Evolutionary conservation across 2,329 filamentous ascomycete genomes (phyloP).

Genomic region (Penicillium sp.): DNA sequence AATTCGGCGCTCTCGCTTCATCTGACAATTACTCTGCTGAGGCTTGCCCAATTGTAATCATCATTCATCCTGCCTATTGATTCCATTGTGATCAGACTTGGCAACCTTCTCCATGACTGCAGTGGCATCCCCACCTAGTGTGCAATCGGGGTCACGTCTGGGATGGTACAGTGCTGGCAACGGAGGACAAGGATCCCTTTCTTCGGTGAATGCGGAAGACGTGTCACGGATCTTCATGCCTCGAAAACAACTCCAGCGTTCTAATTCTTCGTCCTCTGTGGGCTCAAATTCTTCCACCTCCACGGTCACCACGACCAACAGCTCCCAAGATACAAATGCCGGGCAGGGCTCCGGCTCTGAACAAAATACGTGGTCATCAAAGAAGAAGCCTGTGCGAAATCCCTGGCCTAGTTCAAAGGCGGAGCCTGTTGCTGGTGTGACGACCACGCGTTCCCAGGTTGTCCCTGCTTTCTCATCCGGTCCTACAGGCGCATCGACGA

Average conservation of each 20-base stretch:
- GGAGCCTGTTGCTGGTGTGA: constrained; percentile 58
- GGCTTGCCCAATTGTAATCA: constrained; percentile 9
- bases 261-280: constrained; percentile 85
- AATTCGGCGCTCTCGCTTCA: not conserved
- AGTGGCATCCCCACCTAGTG: constrained; percentile 59
- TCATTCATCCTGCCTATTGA: constrained; percentile 7
- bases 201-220: constrained; percentile 76
- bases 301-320: constrained; percentile 39
- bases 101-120: constrained; percentile 53
- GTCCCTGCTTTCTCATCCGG: constrained; percentile 55
- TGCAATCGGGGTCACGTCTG: constrained; percentile 55
- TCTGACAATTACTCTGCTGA: not conserved
- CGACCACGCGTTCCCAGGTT: constrained; percentile 56
- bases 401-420: constrained; percentile 62
- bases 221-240: constrained; percentile 82
- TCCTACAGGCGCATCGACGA: constrained; percentile 54
- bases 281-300: constrained; percentile 59
- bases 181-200: constrained; percentile 54
- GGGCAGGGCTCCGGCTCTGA: constrained; percentile 34
- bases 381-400: constrained; percentile 46
- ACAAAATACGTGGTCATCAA: constrained; percentile 35
- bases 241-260: constrained; percentile 77
- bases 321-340: constrained; percentile 34
- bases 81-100: constrained; percentile 10
- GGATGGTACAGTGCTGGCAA: constrained; percentile 55